Conservation (phyloP, 805 yeast genomes). For the Starmerella potacharoeniae region DNA sequence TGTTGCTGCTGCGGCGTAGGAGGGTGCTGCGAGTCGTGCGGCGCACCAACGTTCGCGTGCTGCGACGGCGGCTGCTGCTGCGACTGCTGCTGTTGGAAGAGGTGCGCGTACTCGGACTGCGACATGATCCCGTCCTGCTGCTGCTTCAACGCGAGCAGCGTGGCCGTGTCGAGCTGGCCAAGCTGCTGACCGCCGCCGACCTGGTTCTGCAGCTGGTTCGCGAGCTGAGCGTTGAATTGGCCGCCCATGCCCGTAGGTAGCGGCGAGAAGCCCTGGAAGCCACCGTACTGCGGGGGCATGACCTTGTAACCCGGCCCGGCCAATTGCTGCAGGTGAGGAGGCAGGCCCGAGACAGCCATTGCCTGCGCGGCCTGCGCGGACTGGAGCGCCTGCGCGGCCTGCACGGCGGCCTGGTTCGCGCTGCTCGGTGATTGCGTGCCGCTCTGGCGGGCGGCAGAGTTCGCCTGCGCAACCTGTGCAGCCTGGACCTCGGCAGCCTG, state of each 20-base stretch:
- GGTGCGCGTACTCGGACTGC: conserved; percentile 6
- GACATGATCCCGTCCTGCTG: conserved; percentile 7
- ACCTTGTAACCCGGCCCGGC: conserved; percentile 15
- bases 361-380: conserved; percentile 10
- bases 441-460: not conserved
- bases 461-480: conserved; percentile 11
- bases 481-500: conserved; percentile 4
- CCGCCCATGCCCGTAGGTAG: conserved; percentile 4
- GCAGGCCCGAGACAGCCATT: conserved; percentile 11
- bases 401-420: conserved; percentile 5
- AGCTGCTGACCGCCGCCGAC: not conserved
- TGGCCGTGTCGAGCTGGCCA: conserved; percentile 12
- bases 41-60: not conserved
- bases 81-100: conserved; percentile 4
- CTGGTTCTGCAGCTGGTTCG: not conserved
- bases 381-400: conserved; percentile 7
- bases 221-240: conserved; percentile 5
- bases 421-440: conserved; percentile 1
- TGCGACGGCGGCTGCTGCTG: not conserved
- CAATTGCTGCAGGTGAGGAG: conserved; percentile 16
- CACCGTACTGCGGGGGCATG: conserved; percentile 13
- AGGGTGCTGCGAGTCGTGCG: not conserved
- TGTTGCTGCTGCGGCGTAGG: not conserved
- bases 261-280: conserved; percentile 15
- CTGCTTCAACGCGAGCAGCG: conserved; percentile 14